These are phyloP conservation scores for Hymenoscyphus linearis DNA, from an alignment of 2,329 filamentous ascomycete genomes.

Conservation along the genomic window DNA sequence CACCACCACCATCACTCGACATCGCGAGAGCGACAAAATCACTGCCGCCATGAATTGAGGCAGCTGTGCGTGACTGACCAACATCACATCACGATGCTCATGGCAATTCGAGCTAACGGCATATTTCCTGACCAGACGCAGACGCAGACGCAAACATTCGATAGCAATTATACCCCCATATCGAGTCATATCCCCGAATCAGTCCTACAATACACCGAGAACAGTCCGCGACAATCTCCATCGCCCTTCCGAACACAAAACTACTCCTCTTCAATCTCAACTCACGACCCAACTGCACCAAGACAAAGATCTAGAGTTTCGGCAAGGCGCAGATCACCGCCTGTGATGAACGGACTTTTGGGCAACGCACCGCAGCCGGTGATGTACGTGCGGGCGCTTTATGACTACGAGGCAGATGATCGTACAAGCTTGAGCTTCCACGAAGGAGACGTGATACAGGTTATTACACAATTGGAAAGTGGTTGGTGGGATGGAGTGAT, in stretches of 20 bases:
- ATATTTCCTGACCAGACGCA: conserved; percentile 27
- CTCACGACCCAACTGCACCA: conserved; percentile 13
- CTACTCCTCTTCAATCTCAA: conserved; percentile 13
- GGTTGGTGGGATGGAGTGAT: conserved; percentile 99
- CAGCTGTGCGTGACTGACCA: conserved; percentile 10
- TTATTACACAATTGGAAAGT: conserved; percentile 95
- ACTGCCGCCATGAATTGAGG: conserved; percentile 22
- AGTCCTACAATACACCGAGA: conserved; percentile 12
- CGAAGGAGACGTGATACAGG: conserved; percentile 95
- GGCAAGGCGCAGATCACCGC: conserved; percentile 25
- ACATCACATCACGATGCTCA: conserved; percentile 47
- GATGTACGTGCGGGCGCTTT: conserved; percentile 91
- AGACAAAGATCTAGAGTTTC: conserved; percentile 17
- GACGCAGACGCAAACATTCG: conserved; percentile 16
- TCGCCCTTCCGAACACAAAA: conserved; percentile 14
- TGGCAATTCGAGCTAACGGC: conserved; percentile 37
- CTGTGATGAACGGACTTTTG: conserved; percentile 56
- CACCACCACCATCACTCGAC: background rate
- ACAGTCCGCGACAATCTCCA: conserved; percentile 12
- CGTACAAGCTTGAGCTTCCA: conserved; percentile 94
- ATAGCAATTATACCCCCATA: conserved; percentile 18
- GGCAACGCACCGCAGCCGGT: conserved; percentile 57
- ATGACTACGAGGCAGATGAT: conserved; percentile 97
- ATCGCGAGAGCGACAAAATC: conserved; percentile 8
- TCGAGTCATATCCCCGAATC: conserved; percentile 14